phyloP scores from a whole-genome alignment of 257 asterid species.

The Linaria vulgaris region DNA sequence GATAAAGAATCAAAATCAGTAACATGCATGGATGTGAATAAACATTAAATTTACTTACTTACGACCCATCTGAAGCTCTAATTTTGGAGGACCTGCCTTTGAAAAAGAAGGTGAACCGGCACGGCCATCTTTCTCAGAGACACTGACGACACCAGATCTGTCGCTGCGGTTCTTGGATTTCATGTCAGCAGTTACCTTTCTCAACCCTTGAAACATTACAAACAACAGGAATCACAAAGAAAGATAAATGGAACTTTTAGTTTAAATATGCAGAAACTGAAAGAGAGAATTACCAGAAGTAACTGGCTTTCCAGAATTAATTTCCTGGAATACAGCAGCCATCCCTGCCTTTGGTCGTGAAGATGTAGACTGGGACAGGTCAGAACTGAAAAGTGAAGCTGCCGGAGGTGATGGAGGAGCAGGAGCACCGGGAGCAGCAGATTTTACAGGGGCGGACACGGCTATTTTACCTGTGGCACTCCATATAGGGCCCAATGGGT shows the following conservation, averaged over 20 bases:
- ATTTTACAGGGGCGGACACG: conserved; percentile 52
- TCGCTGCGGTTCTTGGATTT: conserved; percentile 83
- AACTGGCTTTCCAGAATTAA: conserved; percentile 76
- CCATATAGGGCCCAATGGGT: conserved; percentile 98
- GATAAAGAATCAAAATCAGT: conserved; percentile 20
- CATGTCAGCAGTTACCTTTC: conserved; percentile 93
- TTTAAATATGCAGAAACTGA: conserved; percentile 8
- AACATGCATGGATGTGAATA: conserved; percentile 22
- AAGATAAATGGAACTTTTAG: conserved; percentile 26
- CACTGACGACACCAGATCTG: conserved; percentile 64
- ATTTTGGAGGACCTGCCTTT: conserved; percentile 81
- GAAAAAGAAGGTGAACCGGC: conserved; percentile 55
- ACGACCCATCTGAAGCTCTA: conserved; percentile 99
- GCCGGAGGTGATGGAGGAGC: conserved; percentile 93
- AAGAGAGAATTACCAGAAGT: conserved; percentile 58
- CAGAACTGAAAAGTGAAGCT: conserved; percentile 72
- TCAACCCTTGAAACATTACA: conserved; percentile 47
- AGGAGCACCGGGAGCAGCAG: conserved; percentile 59
- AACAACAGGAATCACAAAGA: conserved; percentile 15
- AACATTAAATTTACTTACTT: conserved; percentile 63
- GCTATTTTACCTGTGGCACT: conserved; percentile 64
- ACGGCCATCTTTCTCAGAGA: conserved; percentile 56
- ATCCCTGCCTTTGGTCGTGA: conserved; percentile 82
- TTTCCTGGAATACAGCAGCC: conserved; percentile 93
- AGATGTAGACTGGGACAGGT: conserved; percentile 67